Base-by-base conservation (phyloP, 352 stramenopile genomes). In the Globisporangium middletonii region DNA sequence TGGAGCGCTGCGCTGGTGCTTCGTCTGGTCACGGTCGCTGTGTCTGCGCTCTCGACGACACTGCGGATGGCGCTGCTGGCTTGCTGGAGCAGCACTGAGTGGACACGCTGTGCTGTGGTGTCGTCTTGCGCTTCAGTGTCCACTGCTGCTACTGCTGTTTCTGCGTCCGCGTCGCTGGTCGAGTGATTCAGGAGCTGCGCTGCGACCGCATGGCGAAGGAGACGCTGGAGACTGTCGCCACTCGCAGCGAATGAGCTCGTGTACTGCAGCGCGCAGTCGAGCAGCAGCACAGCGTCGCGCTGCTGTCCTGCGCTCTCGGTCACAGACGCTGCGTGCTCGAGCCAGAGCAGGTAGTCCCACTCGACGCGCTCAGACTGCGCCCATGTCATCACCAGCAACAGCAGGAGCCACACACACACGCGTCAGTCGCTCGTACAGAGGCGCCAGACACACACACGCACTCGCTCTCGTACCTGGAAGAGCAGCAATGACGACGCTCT, bases 321-420 rank as follows among this genome's bases (percentile, higher is more conserved):
- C 43, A 85, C 57, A 1, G 58, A 67, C 28, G 72, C 62, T 16
- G 83, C 83, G 33, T 92, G 79, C 41, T 92, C 79, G 8, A 89
- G 58, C 75, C 74, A 83, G 41, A 78, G 53, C 42, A 87, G 30
- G 43, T 79, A 83, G 30, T 81, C 77, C 75, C 68, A 83, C 46
- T 83, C 64, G 23, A 82, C 55, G 7, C 46, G 55, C 19, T 74
- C 60, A 18, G 77, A 81, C 77, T 86, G 38, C 44, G 35, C 30
- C 6, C 19, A 41, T 28, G 28, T 37, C 23, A 23, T 23, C 23
- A 23, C 23, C 23, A 23, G 7, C 15, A 16, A 1, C 44, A 51
- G 7, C 16, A 45, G 44, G 27, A 59, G 45, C 15, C 13, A 16
- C 16, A 19, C 8, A 9, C 41, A 42, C 33, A 50, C 6, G 13